Evolutionary conservation across 805 yeast species (phyloP).

Genomic region (Candida silvicultrix): DNA sequence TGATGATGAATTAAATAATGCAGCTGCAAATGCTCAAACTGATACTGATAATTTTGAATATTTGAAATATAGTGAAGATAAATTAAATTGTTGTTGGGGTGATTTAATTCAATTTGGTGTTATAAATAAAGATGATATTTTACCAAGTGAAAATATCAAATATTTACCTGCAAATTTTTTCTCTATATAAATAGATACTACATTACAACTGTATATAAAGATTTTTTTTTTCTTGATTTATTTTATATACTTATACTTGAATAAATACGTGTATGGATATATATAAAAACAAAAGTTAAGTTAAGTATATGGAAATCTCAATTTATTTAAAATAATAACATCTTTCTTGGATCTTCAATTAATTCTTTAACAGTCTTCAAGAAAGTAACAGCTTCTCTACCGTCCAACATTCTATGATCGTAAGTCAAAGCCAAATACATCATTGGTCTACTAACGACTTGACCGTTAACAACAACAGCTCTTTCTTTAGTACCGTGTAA

Average conservation of each 20-base stretch:
- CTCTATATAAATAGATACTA: slow-evolving; percentile 8
- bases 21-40: neutral
- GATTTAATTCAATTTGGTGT: slow-evolving; percentile 64
- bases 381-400: slow-evolving; percentile 98
- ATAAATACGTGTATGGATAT: neutral
- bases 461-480: slow-evolving; percentile 94
- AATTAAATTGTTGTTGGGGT: slow-evolving; percentile 65
- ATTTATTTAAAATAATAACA: slow-evolving; percentile 52
- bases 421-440: slow-evolving; percentile 98
- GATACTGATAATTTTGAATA: slow-evolving; percentile 71
- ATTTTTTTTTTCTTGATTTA: too few relatives aligned
- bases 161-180: slow-evolving; percentile 18
- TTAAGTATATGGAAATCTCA: neutral
- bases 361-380: slow-evolving; percentile 92
- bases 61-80: slow-evolving; percentile 66
- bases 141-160: slow-evolving; percentile 31
- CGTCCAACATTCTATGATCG: slow-evolving; percentile 97
- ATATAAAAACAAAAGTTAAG: neutral
- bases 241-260: neutral
- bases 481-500: slow-evolving; percentile 97
- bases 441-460: slow-evolving; percentile 97
- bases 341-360: slow-evolving; percentile 98
- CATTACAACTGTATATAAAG: neutral
- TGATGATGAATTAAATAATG: neutral
- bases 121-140: slow-evolving; percentile 26